Evolutionary conservation across 108 stramenopile species (phyloP), one percentile per base, ranked within the genome.

Genomic region (Nannochloropsis gaditana): DNA sequence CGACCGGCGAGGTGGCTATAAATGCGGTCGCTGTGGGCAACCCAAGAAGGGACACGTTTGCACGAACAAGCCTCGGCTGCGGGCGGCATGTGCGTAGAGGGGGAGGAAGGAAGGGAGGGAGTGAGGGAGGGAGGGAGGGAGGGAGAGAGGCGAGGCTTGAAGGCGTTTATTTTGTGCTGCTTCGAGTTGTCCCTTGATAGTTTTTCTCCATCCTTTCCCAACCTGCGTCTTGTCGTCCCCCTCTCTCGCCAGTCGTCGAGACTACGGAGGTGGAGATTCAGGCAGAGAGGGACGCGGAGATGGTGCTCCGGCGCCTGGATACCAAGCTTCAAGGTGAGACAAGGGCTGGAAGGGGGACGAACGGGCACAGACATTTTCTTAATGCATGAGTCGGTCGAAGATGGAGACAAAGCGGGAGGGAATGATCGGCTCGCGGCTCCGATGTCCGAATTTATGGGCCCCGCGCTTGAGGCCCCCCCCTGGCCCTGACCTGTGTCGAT

Each of bases 1-100:
- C 15, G 59, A 73, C 59, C 59, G 59, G 15, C 59, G 59, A n/a
- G 59, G 59, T n/a, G 59, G 59, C 59, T 73, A 73, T n/a, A 73
- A 73, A 6, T 73, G 59, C 59, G 59, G 59, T n/a, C 59, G 59
- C 19, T 73, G 59, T n/a, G 59, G 59, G 59, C 59, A 73, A n/a
- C 59, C 59, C 4, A 73, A 73, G 8, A 73, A 73, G 59, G 59
- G 59, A 6, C 59, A 73, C 59, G n/a, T n/a, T 15, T 73, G 59
- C 59, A 73, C 59, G 19, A 73, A 73, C 59, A 73, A 73, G n/a
- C 59, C 59, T 15, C 15, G 59, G 8, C n/a, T 73, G 59, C 59
- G 59, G 19, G n/a, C 59, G 59, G 59, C 59, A 15, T 73, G 59
- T 73, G n/a, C 59, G 59, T 73, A 8, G 4, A 73, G 59, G n/a